Evolutionary conservation across 495 filamentous ascomycete genomes (phyloP), one percentile per base, ranked within the genome.

Genomic region (Clohesyomyces aquaticus): DNA sequence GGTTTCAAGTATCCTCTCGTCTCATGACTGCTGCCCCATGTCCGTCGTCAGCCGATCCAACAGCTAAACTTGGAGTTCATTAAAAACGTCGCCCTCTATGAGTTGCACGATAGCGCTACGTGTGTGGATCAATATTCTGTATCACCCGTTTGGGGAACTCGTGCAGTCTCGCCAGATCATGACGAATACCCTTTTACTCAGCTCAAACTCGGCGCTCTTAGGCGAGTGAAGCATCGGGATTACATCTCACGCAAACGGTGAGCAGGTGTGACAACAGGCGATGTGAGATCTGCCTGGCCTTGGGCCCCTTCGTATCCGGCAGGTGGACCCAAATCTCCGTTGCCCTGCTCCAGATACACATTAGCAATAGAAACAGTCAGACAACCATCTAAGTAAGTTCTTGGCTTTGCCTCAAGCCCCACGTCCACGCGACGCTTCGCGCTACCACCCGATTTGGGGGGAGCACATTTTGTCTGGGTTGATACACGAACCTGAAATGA

Each of bases 281-380:
- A 21, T 29, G 3, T 27, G 10, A 43, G 59, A 55, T 55, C 50
- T 48, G 12, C 55, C 55, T 54, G 59, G 50, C 59, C n/a, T n/a
- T n/a, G n/a, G n/a, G n/a, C n/a, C n/a, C 45, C 59, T 48, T 25
- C 41, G 35, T 45, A 45, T 49, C 59, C 48, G 21, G 32, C 48
- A 52, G 23, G 48, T 61, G 25, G 26, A 23, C 45, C 10, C 14
- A 16, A 47, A 57, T 47, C 54, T 57, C 57, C 48, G 35, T 49
- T 11, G n/a, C 21, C 25, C n/a, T n/a, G n/a, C n/a, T n/a, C n/a
- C n/a, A n/a, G 22, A 38, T 60, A 43, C 52, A 22, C 29, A 61
- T 61, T 61, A 61, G 28, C 50, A 53, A 61, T 29, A 14, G 8
- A 28, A 61, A 61, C 38, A 10, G 59, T 61, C 59, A 54, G 50